These are phyloP conservation scores for Austroboletus festivus DNA, from an alignment of 768 basidiomycete species.

Conservation along the genomic window DNA sequence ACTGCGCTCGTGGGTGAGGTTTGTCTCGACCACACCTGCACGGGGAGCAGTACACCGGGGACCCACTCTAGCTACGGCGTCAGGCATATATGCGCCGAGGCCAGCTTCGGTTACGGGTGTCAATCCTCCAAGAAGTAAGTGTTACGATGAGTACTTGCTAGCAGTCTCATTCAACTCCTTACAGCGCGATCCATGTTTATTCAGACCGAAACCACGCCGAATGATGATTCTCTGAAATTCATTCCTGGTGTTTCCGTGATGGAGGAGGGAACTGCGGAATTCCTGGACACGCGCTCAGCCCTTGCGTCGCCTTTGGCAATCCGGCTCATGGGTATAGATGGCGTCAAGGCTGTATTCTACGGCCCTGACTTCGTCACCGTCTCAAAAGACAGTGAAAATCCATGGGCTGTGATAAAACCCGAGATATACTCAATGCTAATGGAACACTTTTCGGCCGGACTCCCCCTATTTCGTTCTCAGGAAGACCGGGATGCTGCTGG, in stretches of 20 bases:
- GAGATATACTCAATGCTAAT: constrained; percentile 95
- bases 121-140: constrained; percentile 36
- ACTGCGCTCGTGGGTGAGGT: constrained; percentile 21
- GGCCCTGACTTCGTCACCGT: constrained; percentile 99
- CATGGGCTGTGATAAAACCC: constrained; percentile 91
- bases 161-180: not conserved
- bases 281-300: constrained; percentile 84
- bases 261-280: constrained; percentile 87
- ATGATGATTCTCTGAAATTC: constrained; percentile 97
- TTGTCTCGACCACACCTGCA: constrained; percentile 21
- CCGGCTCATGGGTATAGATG: constrained; percentile 91
- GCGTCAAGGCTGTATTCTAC: constrained; percentile 86
- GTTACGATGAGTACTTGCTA: not conserved
- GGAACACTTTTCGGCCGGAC: constrained; percentile 95
- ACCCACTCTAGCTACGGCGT: constrained; percentile 34
- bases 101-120: not conserved
- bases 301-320: constrained; percentile 93
- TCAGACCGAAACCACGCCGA: constrained; percentile 96
- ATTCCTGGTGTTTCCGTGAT: constrained; percentile 91
- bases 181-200: constrained; percentile 93
- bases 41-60: constrained; percentile 29
- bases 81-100: constrained; percentile 21
- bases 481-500: constrained; percentile 79
- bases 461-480: constrained; percentile 79
- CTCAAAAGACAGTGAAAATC: constrained; percentile 80